These are phyloP conservation scores for Thymus mandschuricus DNA, from an alignment of 257 asterid genomes.

Conservation along the genomic window DNA sequence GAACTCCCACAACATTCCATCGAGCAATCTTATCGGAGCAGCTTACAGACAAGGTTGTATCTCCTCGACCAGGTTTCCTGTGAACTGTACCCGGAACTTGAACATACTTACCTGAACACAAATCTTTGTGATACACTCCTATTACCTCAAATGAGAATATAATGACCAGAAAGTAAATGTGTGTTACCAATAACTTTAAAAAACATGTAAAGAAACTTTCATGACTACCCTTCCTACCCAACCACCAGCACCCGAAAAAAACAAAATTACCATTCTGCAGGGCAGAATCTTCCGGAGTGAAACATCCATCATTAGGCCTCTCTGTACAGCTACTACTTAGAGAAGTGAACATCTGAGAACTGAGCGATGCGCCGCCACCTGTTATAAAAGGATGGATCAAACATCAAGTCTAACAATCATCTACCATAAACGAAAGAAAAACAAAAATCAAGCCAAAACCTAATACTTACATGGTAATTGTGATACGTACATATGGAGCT, in stretches of 20 bases:
- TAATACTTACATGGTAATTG: conserved; percentile 83
- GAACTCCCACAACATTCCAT: conserved; percentile 95
- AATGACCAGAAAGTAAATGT: background rate
- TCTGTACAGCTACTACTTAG: conserved; percentile 36
- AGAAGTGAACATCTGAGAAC: conserved; percentile 48
- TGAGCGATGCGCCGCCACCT: conserved; percentile 81
- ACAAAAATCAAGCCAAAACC: conserved; percentile 25
- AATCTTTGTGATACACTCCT: background rate
- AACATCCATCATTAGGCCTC: conserved; percentile 25
- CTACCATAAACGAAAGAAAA: background rate
- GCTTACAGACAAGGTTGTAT: conserved; percentile 91
- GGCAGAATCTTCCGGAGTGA: conserved; percentile 32
- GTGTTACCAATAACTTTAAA: background rate
- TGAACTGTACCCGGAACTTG: conserved; percentile 63
- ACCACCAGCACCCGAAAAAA: background rate
- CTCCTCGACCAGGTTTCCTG: conserved; percentile 98
- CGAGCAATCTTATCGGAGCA: conserved; percentile 98
- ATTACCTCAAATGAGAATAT: background rate
- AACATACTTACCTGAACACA: conserved; percentile 39
- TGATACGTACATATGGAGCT: conserved; percentile 80
- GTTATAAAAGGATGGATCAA: conserved; percentile 3
- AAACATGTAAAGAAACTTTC: background rate
- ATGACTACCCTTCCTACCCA: background rate
- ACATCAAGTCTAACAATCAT: conserved; percentile 15
- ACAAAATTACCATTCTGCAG: conserved; percentile 45